Base-by-base conservation (phyloP, 495 filamentous ascomycete genomes). In the Daldinia concentrica region DNA sequence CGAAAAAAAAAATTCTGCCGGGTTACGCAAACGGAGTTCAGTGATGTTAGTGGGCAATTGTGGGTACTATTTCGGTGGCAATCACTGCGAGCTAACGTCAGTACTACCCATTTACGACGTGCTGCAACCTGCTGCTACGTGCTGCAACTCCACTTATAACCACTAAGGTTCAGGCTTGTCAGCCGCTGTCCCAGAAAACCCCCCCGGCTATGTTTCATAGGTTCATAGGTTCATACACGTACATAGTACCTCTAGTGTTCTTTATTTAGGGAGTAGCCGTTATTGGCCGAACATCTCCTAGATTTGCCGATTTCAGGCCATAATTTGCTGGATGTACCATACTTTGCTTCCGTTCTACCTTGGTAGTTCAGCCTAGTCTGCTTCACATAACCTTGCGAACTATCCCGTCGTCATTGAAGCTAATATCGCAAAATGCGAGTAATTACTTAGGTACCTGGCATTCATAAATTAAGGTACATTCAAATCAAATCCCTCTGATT, bases 101-200 rank as follows among this genome's bases (percentile, higher is more conserved):
- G 48, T 30, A 56, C 58, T 19, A 57, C 51, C 22, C 15, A 4
- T 27, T 32, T 54, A 50, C 22, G 17, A 51, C 41, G 43, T 52
- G 19, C 62, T 64, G 62, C 62, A 55, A 55, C 48, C 37, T 26
- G 32, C 29, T 55, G 52, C 27, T 55, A 7, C 30, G 14, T 37
- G n/a, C 39, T 50, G 39, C 30, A 58, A 61, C 41, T 37, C 26
- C 29, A 51, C 41, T 4, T 27, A n/a, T 58, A 50, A 57, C 69
- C 69, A 72, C 69, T 72, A 34, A 72, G 64, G 51, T 63, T 57
- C 30, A 52, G 55, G 54, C 60, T 72, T 72, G 22, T 66, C 58
- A 72, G 69, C 69, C 69, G 59, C 69, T 64, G 64, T 66, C 69
- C 69, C 68, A 71, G 56, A 61, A 65, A 71, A 57, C 30, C 17